Evolutionary conservation across 2,329 filamentous ascomycete species (phyloP).

Genomic region (Aureobasidium sp.): DNA sequence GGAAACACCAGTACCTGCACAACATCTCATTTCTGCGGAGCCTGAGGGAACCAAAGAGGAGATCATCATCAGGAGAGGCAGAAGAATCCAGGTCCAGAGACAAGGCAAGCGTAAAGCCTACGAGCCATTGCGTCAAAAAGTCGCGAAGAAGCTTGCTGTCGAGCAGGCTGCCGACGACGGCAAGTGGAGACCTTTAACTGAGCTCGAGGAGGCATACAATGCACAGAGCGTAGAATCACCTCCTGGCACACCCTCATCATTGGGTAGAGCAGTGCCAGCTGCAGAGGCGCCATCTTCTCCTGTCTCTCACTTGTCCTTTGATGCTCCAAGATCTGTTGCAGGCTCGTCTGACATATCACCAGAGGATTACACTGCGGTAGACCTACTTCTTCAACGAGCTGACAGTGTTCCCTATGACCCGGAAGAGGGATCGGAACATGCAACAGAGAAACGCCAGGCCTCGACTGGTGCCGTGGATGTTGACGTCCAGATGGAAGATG

Average conservation of each 20-base stretch:
- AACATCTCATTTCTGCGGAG: background rate
- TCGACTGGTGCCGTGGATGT: background rate
- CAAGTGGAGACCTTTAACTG: background rate
- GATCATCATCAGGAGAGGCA: conserved; percentile 3
- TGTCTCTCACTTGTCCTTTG: background rate
- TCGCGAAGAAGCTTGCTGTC: conserved; percentile 6
- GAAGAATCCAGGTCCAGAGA: conserved; percentile 5
- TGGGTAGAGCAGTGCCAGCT: background rate
- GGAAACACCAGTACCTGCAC: background rate
- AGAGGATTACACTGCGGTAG: background rate
- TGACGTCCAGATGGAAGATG: background rate
- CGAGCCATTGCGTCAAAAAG: conserved; percentile 1
- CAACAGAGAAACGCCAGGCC: background rate
- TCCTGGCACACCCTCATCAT: background rate
- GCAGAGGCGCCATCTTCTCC: background rate
- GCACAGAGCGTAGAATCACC: background rate
- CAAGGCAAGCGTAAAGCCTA: conserved; percentile 6
- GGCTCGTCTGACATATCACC: background rate
- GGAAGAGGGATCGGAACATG: background rate
- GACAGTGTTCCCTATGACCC: background rate
- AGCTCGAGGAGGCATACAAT: background rate
- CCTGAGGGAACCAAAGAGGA: background rate
- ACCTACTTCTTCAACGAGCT: background rate
- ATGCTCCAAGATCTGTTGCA: background rate
- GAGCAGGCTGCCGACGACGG: background rate